phyloP scores from a whole-genome alignment of 371 early-diverging fungal species.

The Saksenaea vasiformis region DNA sequence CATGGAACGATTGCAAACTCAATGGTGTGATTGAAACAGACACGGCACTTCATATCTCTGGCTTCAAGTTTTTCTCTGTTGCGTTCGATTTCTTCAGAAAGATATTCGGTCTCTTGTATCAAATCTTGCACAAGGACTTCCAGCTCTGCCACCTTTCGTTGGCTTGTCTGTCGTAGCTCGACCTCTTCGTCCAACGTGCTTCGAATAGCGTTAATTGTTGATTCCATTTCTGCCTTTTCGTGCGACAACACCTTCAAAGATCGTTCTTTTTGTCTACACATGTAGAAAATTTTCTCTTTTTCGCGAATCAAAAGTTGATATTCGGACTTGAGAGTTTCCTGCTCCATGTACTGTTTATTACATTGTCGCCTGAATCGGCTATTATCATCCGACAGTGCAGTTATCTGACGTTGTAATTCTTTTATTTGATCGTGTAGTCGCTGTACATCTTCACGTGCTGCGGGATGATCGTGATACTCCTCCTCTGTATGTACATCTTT shows the following conservation, averaged over 20 bases:
- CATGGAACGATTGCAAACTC: constrained; percentile 37
- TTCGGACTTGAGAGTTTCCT: constrained; percentile 11
- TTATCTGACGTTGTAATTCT: neutral
- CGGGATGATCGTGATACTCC: neutral
- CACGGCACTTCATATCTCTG: constrained; percentile 28
- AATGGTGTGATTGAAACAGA: constrained; percentile 35
- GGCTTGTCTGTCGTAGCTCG: neutral
- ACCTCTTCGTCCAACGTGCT: neutral
- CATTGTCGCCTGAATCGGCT: neutral
- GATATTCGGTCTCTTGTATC: constrained; percentile 3
- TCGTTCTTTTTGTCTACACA: neutral
- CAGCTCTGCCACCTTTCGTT: neutral
- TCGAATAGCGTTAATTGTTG: neutral
- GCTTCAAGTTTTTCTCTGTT: neutral
- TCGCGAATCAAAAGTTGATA: constrained; percentile 12
- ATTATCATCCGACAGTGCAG: neutral
- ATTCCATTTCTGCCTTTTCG: neutral
- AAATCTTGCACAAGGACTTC: neutral
- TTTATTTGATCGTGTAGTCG: neutral
- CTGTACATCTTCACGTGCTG: neutral
- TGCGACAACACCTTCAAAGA: neutral
- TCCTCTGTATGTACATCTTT: neutral
- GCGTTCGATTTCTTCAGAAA: constrained; percentile 2
- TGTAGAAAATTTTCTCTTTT: constrained; percentile 12
- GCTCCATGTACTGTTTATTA: neutral